Percentiles rank a stretch among this genome's conserved stretches.
Evolutionary conservation across 1,139 yeast genomes (phyloP).

Genomic region (Zygosaccharomyces sapae): DNA sequence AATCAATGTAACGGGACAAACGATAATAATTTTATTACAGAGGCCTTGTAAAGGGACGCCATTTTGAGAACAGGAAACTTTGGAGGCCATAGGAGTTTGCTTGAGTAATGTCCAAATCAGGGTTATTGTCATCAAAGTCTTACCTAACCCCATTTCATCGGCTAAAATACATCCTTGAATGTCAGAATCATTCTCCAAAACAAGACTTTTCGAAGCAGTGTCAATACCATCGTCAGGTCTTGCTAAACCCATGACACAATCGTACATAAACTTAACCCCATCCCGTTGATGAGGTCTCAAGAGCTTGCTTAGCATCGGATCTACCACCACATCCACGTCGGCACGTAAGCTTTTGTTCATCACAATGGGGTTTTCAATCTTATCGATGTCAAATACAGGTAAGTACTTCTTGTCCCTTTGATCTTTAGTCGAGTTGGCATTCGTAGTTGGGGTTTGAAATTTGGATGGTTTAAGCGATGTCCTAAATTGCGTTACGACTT

Average conservation of each 20-base stretch:
- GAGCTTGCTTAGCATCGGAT: conserved; percentile 53
- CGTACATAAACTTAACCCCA: conserved; percentile 76
- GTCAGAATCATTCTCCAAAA: conserved; percentile 40
- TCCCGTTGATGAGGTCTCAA: conserved; percentile 82
- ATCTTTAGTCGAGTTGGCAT: neutral
- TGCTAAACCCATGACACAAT: conserved; percentile 69
- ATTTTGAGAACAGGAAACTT: conserved; percentile 26
- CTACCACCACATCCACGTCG: conserved; percentile 62
- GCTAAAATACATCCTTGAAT: conserved; percentile 77
- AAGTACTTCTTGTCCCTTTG: conserved; percentile 17
- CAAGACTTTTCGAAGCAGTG: conserved; percentile 13
- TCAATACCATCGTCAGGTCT: conserved; percentile 29
- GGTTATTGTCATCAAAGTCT: conserved; percentile 81
- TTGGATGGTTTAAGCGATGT: conserved; percentile 15
- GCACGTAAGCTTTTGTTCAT: conserved; percentile 40
- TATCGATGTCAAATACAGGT: conserved; percentile 43
- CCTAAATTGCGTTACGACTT: conserved; percentile 20
- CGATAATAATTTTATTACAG: conserved; percentile 58
- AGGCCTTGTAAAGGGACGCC: conserved; percentile 32
- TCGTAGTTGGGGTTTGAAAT: conserved; percentile 9
- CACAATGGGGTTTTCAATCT: conserved; percentile 42
- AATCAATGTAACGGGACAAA: conserved; percentile 87
- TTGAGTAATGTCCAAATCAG: conserved; percentile 77
- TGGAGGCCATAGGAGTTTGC: conserved; percentile 54
- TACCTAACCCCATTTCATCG: conserved; percentile 97